A percentile compares a stretch with the other conserved stretches of the same genome.
phyloP scores from a whole-genome alignment of 441 rosid genomes.

The Manihot esculenta region DNA sequence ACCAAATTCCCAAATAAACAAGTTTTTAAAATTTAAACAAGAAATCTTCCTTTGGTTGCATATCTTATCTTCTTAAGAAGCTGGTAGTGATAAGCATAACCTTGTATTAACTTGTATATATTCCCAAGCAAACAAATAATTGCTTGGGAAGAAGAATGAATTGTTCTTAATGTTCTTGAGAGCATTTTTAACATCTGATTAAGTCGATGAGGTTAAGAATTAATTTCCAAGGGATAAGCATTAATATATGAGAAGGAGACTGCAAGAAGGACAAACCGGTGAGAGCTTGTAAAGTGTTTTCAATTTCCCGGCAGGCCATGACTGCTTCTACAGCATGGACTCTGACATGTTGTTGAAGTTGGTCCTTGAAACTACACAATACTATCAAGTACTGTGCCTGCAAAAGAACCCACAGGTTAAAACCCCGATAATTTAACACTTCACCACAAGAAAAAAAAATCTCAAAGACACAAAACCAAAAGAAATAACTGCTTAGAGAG shows the following conservation, averaged over 20 bases:
- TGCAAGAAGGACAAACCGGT: conserved; percentile 54
- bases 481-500: neutral
- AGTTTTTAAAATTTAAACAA: neutral
- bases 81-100: neutral
- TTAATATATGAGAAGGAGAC: neutral
- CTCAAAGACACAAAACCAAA: neutral
- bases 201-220: conserved; percentile 10
- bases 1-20: too few species aligned
- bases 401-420: conserved; percentile 16
- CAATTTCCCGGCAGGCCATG: conserved; percentile 97
- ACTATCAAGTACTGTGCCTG: conserved; percentile 90
- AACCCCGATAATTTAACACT: neutral
- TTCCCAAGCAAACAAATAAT: neutral
- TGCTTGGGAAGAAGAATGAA: neutral
- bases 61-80: neutral
- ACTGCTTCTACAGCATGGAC: conserved; percentile 98
- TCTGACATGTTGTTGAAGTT: conserved; percentile 96
- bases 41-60: conserved; percentile 3
- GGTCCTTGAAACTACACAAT: conserved; percentile 88
- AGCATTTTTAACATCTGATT: neutral
- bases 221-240: neutral
- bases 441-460: neutral
- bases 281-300: conserved; percentile 80
- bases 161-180: neutral
- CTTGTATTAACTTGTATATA: neutral